Conservation (phyloP, 768 basidiomycete species). For the Cubamyces sp. region DNA sequence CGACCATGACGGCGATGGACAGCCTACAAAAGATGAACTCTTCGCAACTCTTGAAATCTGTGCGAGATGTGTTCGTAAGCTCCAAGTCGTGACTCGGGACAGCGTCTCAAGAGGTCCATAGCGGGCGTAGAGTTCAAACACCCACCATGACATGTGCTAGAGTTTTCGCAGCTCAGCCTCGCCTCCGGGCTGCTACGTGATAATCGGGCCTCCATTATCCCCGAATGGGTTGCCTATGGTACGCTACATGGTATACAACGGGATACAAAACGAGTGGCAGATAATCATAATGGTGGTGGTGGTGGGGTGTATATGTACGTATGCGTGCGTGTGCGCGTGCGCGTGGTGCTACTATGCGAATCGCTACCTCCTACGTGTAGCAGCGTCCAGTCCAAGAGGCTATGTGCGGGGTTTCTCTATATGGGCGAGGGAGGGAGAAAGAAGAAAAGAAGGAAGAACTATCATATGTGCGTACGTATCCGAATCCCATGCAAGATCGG, state of each 20-base stretch:
- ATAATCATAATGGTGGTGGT: slow-evolving; percentile 6
- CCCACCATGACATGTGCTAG: too few species aligned
- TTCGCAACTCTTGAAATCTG: too few species aligned
- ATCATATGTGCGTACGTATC: neutral
- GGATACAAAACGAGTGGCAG: slow-evolving; percentile 17
- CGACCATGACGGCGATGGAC: too few species aligned
- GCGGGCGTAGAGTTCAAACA: too few species aligned
- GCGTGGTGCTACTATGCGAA: neutral
- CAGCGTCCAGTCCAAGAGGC: neutral
- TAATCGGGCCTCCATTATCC: slow-evolving; percentile 6
- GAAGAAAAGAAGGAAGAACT: neutral
- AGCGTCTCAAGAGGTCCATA: too few species aligned
- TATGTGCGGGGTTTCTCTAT: slow-evolving; percentile 6
- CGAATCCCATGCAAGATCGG: too few species aligned
- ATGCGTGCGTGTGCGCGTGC: too few species aligned
- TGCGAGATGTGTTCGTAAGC: too few species aligned
- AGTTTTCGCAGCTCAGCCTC: too few species aligned
- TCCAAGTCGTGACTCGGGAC: too few species aligned
- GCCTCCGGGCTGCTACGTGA: too few species aligned
- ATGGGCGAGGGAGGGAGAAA: neutral
- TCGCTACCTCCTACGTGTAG: neutral
- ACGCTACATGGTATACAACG: slow-evolving; percentile 26
- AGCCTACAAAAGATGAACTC: too few species aligned
- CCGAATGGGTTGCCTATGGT: slow-evolving; percentile 9
- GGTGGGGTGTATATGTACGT: neutral